Base-by-base conservation (phyloP, 2,329 filamentous ascomycete species). In the Huntiella moniliformis region DNA sequence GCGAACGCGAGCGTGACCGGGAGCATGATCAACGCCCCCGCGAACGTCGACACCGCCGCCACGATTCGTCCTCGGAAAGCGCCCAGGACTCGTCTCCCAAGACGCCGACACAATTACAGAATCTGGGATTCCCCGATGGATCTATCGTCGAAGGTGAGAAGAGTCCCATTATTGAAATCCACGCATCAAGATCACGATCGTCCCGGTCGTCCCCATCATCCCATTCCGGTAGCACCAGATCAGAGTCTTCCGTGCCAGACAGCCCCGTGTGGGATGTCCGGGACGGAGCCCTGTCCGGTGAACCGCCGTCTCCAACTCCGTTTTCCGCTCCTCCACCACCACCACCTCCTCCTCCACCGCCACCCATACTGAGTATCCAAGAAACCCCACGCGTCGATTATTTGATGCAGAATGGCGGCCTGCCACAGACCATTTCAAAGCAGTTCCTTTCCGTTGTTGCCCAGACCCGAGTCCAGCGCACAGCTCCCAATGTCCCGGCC, bases 311-410 rank as follows among this genome's bases (percentile, higher is more conserved):
- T 1, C 60, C 63, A 3, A 63, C 68, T 3, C 43, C 22, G 31
- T 28, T 28, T 28, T 51, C 55, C 38, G 60, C 59, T 1, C 60
- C 63, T 3, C 63, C 69, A 3, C 63, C 63, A 2, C 65, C 66
- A 0, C 70, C 68, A 0, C 68, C 72, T 0, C 67, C 72, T 1
- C 72, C 84, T 1, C 84, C 83, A 0, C 85, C 86, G 0, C 86
- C 82, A 2, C 80, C 84, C 1, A 77, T 81, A 1, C 73, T 85
- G 6, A 72, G 77, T 53, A 65, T 77, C 44, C 68, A 79, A 38
- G 77, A 85, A 36, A 71, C 78, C 10, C 88, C 88, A 1, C 74
- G 83, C 50, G 86, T 96, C 13, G 88, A 96, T 58, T 96, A 96
- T 58, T 67, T 96, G 13, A 70, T 95, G 46, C 84, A 91, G 55